phyloP scores from a whole-genome alignment of 768 basidiomycete species.

The Collybia nuda region DNA sequence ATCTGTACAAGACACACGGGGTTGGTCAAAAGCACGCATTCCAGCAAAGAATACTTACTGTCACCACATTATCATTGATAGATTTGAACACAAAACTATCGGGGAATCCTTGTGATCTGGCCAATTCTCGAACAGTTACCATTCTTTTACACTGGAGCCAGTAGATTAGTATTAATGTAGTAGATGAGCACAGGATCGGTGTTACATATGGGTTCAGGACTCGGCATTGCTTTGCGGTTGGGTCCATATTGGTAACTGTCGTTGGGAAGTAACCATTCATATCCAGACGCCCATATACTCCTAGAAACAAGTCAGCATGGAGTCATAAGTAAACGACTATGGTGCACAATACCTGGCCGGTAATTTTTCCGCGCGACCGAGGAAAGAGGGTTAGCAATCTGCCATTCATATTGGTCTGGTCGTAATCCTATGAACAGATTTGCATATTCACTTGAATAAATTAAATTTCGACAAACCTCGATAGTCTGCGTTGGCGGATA shows the following conservation, averaged over 20 bases:
- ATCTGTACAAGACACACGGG: slow-evolving; percentile 42
- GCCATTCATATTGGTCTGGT: slow-evolving; percentile 55
- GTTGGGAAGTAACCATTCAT: slow-evolving; percentile 60
- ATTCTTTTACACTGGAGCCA: slow-evolving; percentile 60
- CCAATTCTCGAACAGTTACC: slow-evolving; percentile 73
- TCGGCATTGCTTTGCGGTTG: slow-evolving; percentile 73
- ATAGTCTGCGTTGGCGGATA: slow-evolving; percentile 63
- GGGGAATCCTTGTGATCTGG: slow-evolving; percentile 81
- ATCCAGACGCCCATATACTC: slow-evolving; percentile 61
- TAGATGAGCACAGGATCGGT: slow-evolving; percentile 13
- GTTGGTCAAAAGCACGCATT: not conserved
- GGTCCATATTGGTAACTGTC: slow-evolving; percentile 76
- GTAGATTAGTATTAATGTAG: not conserved
- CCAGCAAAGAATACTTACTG: slow-evolving; percentile 39
- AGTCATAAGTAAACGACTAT: not conserved
- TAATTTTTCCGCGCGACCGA: slow-evolving; percentile 53
- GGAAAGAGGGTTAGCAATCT: slow-evolving; percentile 57
- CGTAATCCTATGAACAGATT: slow-evolving; percentile 35
- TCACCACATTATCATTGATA: slow-evolving; percentile 50
- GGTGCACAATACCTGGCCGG: slow-evolving; percentile 38
- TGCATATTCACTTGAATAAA: not conserved
- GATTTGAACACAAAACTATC: slow-evolving; percentile 69
- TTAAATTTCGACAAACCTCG: slow-evolving; percentile 37
- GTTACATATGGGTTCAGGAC: slow-evolving; percentile 69
- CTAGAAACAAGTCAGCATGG: slow-evolving; percentile 13